Evolutionary conservation across 768 basidiomycete genomes (phyloP), one percentile per base, ranked within the genome.

Genomic region (Lactifluus rugatus): DNA sequence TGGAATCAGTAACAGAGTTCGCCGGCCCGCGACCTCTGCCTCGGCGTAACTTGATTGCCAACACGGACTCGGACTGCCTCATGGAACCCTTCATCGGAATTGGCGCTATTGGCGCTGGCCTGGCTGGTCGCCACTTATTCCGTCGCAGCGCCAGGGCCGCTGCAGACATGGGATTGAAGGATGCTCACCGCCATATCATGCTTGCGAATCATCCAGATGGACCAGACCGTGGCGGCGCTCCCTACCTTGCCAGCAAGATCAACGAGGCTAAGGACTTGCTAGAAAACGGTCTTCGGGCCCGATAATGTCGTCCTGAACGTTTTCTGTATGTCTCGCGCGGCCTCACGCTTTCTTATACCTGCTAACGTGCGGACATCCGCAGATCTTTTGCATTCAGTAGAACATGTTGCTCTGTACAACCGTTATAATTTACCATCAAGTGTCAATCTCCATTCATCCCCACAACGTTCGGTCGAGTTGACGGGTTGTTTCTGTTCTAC

Each of bases 141-240:
- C 79, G 84, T 44, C 77, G 77, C 23, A 86, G 86, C 25, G 85
- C 80, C 13, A 79, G 74, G 63, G 76, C 74, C 23, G 85, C 78
- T 11, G 85, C 84, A 13, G 86, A 93, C 44, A 69, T 98, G 91
- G 83, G 84, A 70, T 70, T 97, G 57, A 97, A 97, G 74, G 95
- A 97, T 65, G 93, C 96, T 0, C 96, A 99, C 73, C 84, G 95
- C 55, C 82, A 87, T 37, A 89, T 99, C 65, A 99, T 99, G 96
- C 80, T 98, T 51, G 89, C 93, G 26, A 99, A 99, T 73, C 96
- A 99, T 74, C 96, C 96, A n/a, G n/a, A n/a, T n/a, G n/a, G n/a
- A n/a, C n/a, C n/a, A 11, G 96, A 99, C 76, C 80, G 96, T 61
- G 96, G 96, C 34, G 96, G 96, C 31, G 90, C 93, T n/a, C 96